A percentile compares a stretch with the other conserved stretches of the same genome.
Conservation (phyloP, 805 yeast genomes). For the Phaffomyces antillensis region DNA sequence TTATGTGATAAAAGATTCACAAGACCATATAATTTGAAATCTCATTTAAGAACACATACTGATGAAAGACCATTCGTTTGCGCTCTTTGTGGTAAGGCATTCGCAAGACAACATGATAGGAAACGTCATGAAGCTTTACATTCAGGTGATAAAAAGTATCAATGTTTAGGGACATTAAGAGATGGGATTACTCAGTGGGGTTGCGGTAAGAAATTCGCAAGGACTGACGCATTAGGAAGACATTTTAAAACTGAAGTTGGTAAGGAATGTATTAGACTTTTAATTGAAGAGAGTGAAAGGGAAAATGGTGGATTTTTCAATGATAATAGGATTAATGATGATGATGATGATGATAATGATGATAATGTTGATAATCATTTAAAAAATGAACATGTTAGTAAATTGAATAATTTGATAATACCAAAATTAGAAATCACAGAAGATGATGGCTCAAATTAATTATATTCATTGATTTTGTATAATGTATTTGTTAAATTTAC, state of each 20-base stretch:
- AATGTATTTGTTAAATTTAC: too few relatives aligned
- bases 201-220: constrained; percentile 70
- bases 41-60: constrained; percentile 87
- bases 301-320: constrained; percentile 9
- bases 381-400: not conserved
- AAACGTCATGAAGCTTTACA: constrained; percentile 74
- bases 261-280: constrained; percentile 59
- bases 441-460: not conserved
- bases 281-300: constrained; percentile 49
- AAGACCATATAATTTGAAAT: constrained; percentile 85
- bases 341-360: too few relatives aligned
- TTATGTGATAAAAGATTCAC: constrained; percentile 85
- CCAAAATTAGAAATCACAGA: constrained; percentile 2
- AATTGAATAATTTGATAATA: constrained; percentile 1
- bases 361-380: too few relatives aligned
- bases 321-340: too few relatives aligned
- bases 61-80: constrained; percentile 76
- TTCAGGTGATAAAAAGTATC: constrained; percentile 66
- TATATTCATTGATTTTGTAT: too few relatives aligned
- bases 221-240: constrained; percentile 73
- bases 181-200: constrained; percentile 61
- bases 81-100: constrained; percentile 69
- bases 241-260: constrained; percentile 80
- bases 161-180: constrained; percentile 58
- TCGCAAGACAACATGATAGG: constrained; percentile 73